Evolutionary conservation across 371 early-diverging fungal genomes (phyloP).

Genomic region (Massospora cicadina): DNA sequence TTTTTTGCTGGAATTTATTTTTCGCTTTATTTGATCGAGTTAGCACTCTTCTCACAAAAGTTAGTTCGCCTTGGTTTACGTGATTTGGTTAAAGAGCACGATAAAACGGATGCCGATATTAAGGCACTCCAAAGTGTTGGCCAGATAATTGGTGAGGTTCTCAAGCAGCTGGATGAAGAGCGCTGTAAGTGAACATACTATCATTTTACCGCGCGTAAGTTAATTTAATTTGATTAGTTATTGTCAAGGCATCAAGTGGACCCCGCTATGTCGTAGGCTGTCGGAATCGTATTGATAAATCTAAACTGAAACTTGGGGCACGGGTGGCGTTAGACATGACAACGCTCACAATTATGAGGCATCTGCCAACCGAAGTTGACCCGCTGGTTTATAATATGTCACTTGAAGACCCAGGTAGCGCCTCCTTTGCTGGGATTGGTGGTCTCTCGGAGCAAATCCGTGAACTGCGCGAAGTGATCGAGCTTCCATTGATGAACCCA

Average conservation of each 20-base stretch:
- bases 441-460: conserved; percentile 96
- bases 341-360: conserved; percentile 97
- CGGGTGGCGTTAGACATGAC: conserved; percentile 99
- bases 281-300: conserved; percentile 82
- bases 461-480: conserved; percentile 97
- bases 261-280: conserved; percentile 99
- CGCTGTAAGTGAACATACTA: conserved; percentile 43
- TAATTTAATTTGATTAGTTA: conserved; percentile 36
- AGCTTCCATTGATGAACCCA: conserved; percentile 97
- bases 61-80: conserved; percentile 78
- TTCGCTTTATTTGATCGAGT: background rate
- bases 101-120: conserved; percentile 96
- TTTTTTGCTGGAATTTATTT: too few species aligned
- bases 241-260: conserved; percentile 96
- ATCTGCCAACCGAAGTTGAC: conserved; percentile 97
- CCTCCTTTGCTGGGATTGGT: conserved; percentile 96
- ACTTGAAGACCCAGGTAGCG: conserved; percentile 88
- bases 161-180: conserved; percentile 96
- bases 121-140: conserved; percentile 98
- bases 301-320: conserved; percentile 82
- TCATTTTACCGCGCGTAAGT: background rate
- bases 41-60: too few species aligned
- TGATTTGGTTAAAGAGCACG: conserved; percentile 67
- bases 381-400: conserved; percentile 99
- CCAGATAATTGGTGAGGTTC: conserved; percentile 97